These are phyloP conservation scores for Aspergillus ochraceus DNA, from an alignment of 2,329 filamentous ascomycete species.

Conservation along the genomic window DNA sequence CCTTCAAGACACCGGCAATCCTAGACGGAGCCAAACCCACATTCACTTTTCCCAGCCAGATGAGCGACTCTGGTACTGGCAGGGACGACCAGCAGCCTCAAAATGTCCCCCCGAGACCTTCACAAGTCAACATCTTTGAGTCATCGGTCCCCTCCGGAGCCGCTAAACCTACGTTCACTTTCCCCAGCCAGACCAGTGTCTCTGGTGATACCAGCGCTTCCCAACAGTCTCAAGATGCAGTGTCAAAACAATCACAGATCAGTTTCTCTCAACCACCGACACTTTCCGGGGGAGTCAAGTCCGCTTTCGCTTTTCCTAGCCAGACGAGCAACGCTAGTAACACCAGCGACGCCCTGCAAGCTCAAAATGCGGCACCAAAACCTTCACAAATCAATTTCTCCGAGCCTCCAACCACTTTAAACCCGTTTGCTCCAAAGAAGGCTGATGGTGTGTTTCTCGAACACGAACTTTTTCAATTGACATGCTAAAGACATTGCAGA, in stretches of 20 bases:
- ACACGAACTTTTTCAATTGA: neutral
- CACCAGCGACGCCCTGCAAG: neutral
- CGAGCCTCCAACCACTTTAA: constrained; percentile 3
- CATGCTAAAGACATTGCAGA: constrained; percentile 10
- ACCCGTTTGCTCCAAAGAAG: constrained; percentile 7
- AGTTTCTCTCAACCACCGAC: neutral
- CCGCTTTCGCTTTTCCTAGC: neutral
- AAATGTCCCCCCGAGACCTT: neutral
- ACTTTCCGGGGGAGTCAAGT: neutral
- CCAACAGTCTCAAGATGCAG: neutral
- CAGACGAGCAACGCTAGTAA: neutral
- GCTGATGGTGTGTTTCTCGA: constrained; percentile 12
- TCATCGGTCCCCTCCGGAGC: constrained; percentile 1
- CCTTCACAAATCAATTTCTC: neutral
- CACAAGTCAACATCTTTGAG: neutral
- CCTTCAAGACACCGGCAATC: neutral
- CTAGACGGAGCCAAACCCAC: neutral
- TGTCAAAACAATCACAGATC: neutral
- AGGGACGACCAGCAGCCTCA: neutral
- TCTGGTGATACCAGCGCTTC: neutral
- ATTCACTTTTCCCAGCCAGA: neutral
- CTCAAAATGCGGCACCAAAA: neutral
- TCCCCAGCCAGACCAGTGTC: no score
- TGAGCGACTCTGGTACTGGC: neutral
- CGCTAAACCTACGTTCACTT: no score